phyloP scores from a whole-genome alignment of 208 protist species.

The Vickermania ingenoplastis region DNA sequence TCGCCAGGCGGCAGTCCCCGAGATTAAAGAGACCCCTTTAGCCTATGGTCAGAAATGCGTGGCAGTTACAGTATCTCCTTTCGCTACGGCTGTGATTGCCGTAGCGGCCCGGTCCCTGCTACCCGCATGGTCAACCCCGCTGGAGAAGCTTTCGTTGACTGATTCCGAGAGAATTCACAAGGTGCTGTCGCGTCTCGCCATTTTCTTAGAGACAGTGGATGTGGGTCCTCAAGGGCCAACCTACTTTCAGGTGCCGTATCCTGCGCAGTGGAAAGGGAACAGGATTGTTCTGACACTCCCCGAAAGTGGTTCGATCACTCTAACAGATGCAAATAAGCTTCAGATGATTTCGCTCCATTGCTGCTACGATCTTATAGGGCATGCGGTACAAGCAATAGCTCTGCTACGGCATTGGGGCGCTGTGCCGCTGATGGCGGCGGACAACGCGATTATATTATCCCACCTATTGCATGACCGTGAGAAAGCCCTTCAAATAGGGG shows the following conservation, averaged over 20 bases:
- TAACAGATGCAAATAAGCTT: slow-evolving; percentile 35
- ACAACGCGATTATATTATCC: slow-evolving; percentile 48
- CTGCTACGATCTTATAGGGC: slow-evolving; percentile 31
- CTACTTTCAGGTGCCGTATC: slow-evolving; percentile 18
- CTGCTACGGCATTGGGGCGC: slow-evolving; percentile 43
- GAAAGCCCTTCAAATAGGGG: slow-evolving; percentile 52
- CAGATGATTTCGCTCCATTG: slow-evolving; percentile 28
- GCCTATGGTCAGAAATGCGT: slow-evolving; percentile 16
- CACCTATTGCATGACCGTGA: slow-evolving; percentile 67
- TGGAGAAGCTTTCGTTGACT: slow-evolving; percentile 23
- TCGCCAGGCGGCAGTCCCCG: neutral
- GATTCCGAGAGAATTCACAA: slow-evolving; percentile 17
- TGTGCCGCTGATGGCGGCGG: slow-evolving; percentile 39
- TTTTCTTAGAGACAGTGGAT: slow-evolving; percentile 19
- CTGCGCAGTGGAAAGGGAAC: slow-evolving; percentile 37
- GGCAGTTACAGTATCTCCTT: slow-evolving; percentile 61
- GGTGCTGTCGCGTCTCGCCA: slow-evolving; percentile 13
- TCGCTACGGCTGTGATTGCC: slow-evolving; percentile 38
- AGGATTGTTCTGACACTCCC: slow-evolving; percentile 27
- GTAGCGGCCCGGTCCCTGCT: slow-evolving; percentile 63
- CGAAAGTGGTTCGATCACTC: slow-evolving; percentile 15
- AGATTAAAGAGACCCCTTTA: slow-evolving; percentile 5
- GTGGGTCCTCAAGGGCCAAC: slow-evolving; percentile 12
- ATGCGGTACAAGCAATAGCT: slow-evolving; percentile 47
- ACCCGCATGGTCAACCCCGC: slow-evolving; percentile 44